Evolutionary conservation across 2,329 filamentous ascomycete genomes (phyloP), one percentile per base, ranked within the genome.

Genomic region (Pseudopithomyces maydicus): DNA sequence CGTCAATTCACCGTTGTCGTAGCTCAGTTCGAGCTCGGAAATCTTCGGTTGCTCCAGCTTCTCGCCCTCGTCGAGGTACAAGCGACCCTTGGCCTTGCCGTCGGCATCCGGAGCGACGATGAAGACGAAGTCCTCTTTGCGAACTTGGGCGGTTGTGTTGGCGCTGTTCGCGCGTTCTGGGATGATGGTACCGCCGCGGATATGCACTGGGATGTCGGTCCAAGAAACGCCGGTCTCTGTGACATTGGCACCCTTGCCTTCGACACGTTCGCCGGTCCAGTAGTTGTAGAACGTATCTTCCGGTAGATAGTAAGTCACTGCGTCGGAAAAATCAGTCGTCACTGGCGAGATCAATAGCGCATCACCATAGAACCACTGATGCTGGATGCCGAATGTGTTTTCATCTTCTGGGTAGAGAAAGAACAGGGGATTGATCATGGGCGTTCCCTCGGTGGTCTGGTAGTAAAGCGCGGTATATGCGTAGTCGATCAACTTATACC

Each of bases 51-150:
- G 90, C 56, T 84, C 77, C 48, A 93, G 65, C 23, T 83, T 87
- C 56, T 87, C 86, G 8, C 91, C 91, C 58, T 96, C 91, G 64
- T 95, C 91, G 5, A 95, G 77, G 71, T 93, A 95, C 55, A 95
- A 78, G 50, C 81, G 79, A 0, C 91, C 91, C 1, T 70, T 73
- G 0, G 91, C 91, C 6, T 78, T 84, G 2, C 88, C 89, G 50
- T 88, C 78, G 0, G 71, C 68, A 6, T 83, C 85, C 0, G 90
- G 82, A 0, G 90, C 88, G 43, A 96, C 82, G 35, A 94, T 68
- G 49, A 96, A 78, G 70, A 88, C 83, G 77, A 94, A 94, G 63
- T 87, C 80, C 64, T 89, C 80, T 62, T 84, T 81, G 41, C 88
- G 81, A 36, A 90, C 77, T 42, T 83, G 89, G 71, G 67, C 86